Percentiles rank a stretch among this genome's conserved stretches.
phyloP scores from a whole-genome alignment of 2,329 filamentous ascomycete species.

The Colletotrichum orbiculare region DNA sequence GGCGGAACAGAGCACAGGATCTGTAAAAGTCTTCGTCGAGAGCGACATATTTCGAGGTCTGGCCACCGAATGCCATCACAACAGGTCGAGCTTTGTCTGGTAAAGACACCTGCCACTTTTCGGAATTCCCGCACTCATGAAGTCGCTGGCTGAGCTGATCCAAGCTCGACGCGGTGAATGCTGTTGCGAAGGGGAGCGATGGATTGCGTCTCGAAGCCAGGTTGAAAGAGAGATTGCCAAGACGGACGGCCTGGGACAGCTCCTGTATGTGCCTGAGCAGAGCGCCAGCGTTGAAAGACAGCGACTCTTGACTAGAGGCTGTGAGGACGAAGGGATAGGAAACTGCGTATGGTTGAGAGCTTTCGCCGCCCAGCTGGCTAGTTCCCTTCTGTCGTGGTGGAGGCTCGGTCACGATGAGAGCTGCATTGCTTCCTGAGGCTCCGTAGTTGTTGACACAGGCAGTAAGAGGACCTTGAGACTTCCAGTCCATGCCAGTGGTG shows the following conservation, averaged over 20 bases:
- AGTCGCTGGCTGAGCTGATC: background rate
- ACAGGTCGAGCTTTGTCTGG: constrained; percentile 37
- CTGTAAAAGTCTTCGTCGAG: constrained; percentile 29
- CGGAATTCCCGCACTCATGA: too few relatives aligned
- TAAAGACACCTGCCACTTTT: background rate
- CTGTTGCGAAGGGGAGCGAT: background rate
- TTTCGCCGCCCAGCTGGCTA: background rate
- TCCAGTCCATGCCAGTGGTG: background rate
- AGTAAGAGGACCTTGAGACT: constrained; percentile 19
- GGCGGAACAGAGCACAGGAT: constrained; percentile 38
- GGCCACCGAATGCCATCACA: constrained; percentile 52
- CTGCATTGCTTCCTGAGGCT: constrained; percentile 42
- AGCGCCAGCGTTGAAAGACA: background rate
- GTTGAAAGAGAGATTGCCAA: background rate
- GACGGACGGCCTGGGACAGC: background rate
- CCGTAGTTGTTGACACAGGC: constrained; percentile 51
- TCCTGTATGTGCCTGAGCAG: background rate
- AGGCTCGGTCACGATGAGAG: constrained; percentile 37
- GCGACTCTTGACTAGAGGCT: background rate
- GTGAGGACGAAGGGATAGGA: background rate
- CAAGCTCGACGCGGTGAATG: background rate
- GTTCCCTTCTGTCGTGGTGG: background rate
- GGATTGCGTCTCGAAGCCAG: constrained; percentile 3
- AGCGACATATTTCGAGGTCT: constrained; percentile 38
- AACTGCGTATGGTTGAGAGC: background rate